Evolutionary conservation across 2,329 filamentous ascomycete species (phyloP).

Genomic region (Penicillium sp.): DNA sequence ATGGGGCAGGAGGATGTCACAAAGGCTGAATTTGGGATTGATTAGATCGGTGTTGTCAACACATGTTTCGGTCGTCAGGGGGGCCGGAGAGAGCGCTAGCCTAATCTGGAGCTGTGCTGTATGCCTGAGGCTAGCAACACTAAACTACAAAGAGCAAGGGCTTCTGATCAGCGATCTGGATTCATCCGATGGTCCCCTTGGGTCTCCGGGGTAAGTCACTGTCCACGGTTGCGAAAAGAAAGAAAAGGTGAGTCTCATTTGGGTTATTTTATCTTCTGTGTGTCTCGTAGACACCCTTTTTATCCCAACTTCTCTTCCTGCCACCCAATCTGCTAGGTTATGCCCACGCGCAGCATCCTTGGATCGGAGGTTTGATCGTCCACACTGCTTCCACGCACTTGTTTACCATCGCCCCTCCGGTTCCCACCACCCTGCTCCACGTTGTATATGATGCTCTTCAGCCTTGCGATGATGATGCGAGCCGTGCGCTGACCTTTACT

Average conservation of each 20-base stretch:
- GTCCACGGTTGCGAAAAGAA: background rate
- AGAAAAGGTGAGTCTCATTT: background rate
- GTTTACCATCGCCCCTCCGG: slow-evolving; percentile 18
- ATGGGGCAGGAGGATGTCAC: slow-evolving; percentile 11
- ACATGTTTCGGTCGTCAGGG: slow-evolving; percentile 26
- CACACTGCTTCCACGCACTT: slow-evolving; percentile 41
- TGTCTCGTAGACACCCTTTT: background rate
- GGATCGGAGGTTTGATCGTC: slow-evolving; percentile 17
- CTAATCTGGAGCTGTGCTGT: background rate
- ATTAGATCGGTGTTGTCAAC: slow-evolving; percentile 23
- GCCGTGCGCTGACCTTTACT: slow-evolving; percentile 14
- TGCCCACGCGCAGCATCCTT: slow-evolving; percentile 37
- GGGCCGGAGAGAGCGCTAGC: slow-evolving; percentile 15
- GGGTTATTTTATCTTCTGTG: background rate
- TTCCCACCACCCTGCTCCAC: slow-evolving; percentile 10
- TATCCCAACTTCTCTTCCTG: slow-evolving; percentile 3
- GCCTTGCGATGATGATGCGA: slow-evolving; percentile 19
- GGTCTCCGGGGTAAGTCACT: slow-evolving; percentile 8
- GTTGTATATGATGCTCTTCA: slow-evolving; percentile 1
- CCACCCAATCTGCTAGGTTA: slow-evolving; percentile 19
- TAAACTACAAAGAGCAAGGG: slow-evolving; percentile 4
- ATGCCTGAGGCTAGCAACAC: background rate
- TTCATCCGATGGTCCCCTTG: slow-evolving; percentile 14
- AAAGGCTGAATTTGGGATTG: slow-evolving; percentile 16
- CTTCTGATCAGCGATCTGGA: slow-evolving; percentile 16